Base-by-base conservation (phyloP, 352 stramenopile species). In the Nothophytophthora sp. region DNA sequence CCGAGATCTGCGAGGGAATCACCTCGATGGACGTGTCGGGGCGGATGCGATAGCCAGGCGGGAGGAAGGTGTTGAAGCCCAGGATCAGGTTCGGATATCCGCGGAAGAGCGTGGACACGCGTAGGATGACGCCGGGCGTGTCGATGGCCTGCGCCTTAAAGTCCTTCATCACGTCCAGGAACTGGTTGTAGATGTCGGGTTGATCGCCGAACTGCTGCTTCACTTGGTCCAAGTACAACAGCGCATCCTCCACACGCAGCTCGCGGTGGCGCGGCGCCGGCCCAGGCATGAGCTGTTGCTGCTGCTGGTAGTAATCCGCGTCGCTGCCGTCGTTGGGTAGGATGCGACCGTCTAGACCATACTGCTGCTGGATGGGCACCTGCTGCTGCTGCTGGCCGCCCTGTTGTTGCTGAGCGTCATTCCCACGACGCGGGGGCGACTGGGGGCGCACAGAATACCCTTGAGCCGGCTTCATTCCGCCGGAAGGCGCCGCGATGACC, bases 111-210 rank as follows among this genome's bases (percentile, higher is more conserved):
- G 89, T 96, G 0, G 95, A 99, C 2, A 99, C 98, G n/a, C 96
- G 87, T 8, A 97, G 67, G 66, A 99, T 99, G 0, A 99, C 97
- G 2, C 97, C 97, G 2, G 97, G 97, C 0, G 97, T 99, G 72
- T 99, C 96, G 44, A 99, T 99, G 34, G 87, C 89, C 67, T 99
- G 96, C 3, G 96, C 97, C 64, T 99, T 99, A 70, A 99, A 99
- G 34, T 99, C 98, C 83, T 99, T 99, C 98, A 99, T 99, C 51
- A 99, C 98, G 65, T 99, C 97, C 37, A 99, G 70, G 60, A 99
- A 99, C 69, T 99, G 96, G 79, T 99, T 99, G 90, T 99, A 99
- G 33, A 99, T 99, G 57, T 99, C 94, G 0, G 96, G 96, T 58
- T 98, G 94, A 72, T 99, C 95, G 32, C 93, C 92, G 77, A 99